phyloP scores from a whole-genome alignment of 345 rosid genomes.

The Eucalyptus lansdowneana region DNA sequence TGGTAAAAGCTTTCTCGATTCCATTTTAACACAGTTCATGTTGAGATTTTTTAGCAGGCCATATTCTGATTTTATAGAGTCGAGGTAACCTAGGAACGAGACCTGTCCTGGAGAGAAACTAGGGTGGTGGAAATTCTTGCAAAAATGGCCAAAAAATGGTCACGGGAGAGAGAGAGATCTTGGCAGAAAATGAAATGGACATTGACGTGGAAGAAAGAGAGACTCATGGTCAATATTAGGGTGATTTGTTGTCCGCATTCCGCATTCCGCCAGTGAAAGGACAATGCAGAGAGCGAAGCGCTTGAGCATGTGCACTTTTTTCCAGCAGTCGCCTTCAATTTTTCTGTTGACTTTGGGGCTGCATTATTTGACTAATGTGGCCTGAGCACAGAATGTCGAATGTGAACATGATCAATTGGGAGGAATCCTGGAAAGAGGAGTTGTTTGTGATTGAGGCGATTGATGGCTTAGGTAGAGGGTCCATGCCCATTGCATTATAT shows the following conservation, averaged over 20 bases:
- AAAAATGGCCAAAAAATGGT: background rate
- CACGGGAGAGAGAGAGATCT: background rate
- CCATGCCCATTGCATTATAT: background rate
- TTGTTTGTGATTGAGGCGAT: background rate
- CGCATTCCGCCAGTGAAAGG: background rate
- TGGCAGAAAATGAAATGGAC: background rate
- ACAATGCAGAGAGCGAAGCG: background rate
- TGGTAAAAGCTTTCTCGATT: background rate
- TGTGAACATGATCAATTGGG: background rate
- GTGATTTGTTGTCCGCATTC: fast-evolving
- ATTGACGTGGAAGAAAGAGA: background rate
- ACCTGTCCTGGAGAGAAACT: background rate
- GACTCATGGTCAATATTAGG: background rate
- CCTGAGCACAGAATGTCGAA: background rate
- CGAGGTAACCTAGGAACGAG: background rate
- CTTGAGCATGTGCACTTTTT: background rate
- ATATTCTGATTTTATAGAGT: background rate
- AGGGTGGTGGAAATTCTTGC: background rate
- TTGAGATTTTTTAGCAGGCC: background rate
- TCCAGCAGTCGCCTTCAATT: background rate
- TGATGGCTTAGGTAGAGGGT: background rate
- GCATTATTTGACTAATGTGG: background rate
- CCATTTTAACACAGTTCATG: background rate
- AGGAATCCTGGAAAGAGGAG: background rate
- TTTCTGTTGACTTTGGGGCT: background rate